Percentiles rank a stretch among this genome's conserved stretches.
phyloP scores from a whole-genome alignment of 192 early-diverging fungal genomes.

The Kickxella alabastrina region DNA sequence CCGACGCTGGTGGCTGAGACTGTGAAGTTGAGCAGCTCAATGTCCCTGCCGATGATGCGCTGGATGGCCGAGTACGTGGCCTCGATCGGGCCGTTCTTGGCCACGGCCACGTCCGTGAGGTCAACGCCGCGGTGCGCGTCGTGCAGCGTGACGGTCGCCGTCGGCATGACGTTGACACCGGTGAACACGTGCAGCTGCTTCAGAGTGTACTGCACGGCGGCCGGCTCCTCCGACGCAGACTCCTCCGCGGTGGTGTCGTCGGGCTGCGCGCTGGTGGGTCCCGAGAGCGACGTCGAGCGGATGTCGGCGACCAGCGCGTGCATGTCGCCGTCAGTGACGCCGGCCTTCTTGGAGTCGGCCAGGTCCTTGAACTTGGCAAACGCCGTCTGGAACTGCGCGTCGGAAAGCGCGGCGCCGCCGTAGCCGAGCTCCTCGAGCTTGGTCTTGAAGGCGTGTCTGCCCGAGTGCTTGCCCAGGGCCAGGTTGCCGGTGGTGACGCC shows the following conservation, averaged over 20 bases:
- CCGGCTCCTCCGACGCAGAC: background rate
- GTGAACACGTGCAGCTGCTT: slow-evolving; percentile 75
- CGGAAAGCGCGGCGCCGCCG: slow-evolving; percentile 54
- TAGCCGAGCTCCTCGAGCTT: slow-evolving; percentile 77
- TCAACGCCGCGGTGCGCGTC: slow-evolving; percentile 53
- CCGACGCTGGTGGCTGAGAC: slow-evolving; percentile 84
- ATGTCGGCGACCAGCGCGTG: slow-evolving; percentile 81
- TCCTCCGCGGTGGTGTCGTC: background rate
- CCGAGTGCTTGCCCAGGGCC: slow-evolving; percentile 95
- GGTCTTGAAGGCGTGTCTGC: slow-evolving; percentile 85
- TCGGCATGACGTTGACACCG: slow-evolving; percentile 67
- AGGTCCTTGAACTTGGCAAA: slow-evolving; percentile 89
- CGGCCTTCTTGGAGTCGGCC: slow-evolving; percentile 84
- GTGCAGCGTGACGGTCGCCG: slow-evolving; percentile 74
- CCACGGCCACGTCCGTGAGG: slow-evolving; percentile 73
- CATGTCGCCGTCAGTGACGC: slow-evolving; percentile 85
- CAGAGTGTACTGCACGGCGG: slow-evolving; percentile 56
- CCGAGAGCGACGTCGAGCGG: slow-evolving; percentile 43
- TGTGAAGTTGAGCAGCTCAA: slow-evolving; percentile 79
- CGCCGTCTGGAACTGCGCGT: slow-evolving; percentile 68
- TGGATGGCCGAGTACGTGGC: slow-evolving; percentile 88
- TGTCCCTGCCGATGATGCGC: slow-evolving; percentile 68
- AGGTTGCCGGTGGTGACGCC: slow-evolving; percentile 82
- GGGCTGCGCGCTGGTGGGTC: slow-evolving; percentile 2
- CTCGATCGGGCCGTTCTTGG: slow-evolving; percentile 79